A percentile compares a stretch with the other conserved stretches of the same genome.
These are phyloP conservation scores for Cicer yamashitae DNA, from an alignment of 306 rosid genomes.

Conservation along the genomic window DNA sequence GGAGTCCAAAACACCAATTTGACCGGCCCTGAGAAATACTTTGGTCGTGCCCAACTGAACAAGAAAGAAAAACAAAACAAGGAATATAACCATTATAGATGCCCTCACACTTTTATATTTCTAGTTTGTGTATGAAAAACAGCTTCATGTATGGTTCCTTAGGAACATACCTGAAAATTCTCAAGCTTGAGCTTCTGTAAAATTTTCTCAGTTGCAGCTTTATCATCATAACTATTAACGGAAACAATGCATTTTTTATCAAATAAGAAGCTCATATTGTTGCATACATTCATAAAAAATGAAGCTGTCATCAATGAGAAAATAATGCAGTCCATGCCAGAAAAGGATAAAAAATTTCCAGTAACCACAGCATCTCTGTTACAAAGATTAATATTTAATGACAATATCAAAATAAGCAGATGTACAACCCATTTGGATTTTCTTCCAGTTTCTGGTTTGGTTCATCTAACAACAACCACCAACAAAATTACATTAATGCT, in stretches of 20 bases:
- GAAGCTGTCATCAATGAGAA: not conserved
- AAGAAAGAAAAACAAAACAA: constrained; percentile 35
- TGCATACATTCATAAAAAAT: constrained; percentile 24
- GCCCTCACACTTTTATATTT: constrained; percentile 3
- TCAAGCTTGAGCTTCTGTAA: constrained; percentile 76
- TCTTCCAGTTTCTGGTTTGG: not conserved
- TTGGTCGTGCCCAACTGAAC: constrained; percentile 89
- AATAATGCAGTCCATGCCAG: constrained; percentile 27
- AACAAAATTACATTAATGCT: not conserved
- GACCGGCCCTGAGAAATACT: constrained; percentile 97
- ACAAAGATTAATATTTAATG: constrained; percentile 20
- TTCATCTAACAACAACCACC: constrained; percentile 9
- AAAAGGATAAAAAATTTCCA: constrained; percentile 23
- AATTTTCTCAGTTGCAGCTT: constrained; percentile 67
- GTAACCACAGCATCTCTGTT: not conserved
- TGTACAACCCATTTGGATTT: constrained; percentile 8
- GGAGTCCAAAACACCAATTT: constrained; percentile 91
- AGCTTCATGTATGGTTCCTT: constrained; percentile 21
- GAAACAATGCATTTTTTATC: constrained; percentile 8
- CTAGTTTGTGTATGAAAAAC: constrained; percentile 35
- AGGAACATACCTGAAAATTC: constrained; percentile 79
- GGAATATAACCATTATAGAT: constrained; percentile 32
- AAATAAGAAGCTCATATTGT: constrained; percentile 35
- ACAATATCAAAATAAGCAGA: constrained; percentile 19
- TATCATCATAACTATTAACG: constrained; percentile 77